Evolutionary conservation across 345 rosid genomes (phyloP).

Genomic region (Eutrema japonicum): DNA sequence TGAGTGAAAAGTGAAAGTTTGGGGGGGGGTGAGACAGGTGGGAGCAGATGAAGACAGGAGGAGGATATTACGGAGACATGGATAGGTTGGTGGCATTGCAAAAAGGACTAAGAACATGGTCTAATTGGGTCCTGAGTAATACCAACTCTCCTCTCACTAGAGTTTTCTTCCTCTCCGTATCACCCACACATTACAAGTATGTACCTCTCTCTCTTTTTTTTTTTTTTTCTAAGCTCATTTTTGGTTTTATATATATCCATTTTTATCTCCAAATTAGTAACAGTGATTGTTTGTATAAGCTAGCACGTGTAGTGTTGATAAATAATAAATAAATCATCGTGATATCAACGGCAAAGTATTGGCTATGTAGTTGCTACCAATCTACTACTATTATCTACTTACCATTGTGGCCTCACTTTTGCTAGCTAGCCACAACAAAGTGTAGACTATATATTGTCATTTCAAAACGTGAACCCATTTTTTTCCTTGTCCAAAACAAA

Average conservation of each 20-base stretch:
- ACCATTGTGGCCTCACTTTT: slow-evolving; percentile 28
- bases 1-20: slow-evolving; percentile 23
- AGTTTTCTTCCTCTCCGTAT: slow-evolving; percentile 81
- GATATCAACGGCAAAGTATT: slow-evolving; percentile 13
- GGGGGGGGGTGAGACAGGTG: slow-evolving; percentile 61
- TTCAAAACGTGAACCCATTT: background rate
- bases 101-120: slow-evolving; percentile 84
- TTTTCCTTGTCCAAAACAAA: background rate
- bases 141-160: slow-evolving; percentile 56
- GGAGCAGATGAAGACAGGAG: slow-evolving; percentile 87
- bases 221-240: background rate
- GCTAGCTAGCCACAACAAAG: slow-evolving; percentile 15
- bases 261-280: background rate
- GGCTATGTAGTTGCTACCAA: slow-evolving; percentile 28
- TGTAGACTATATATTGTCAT: background rate
- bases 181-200: slow-evolving; percentile 92
- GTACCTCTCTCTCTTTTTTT: slow-evolving; percentile 32
- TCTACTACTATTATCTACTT: slow-evolving; percentile 11
- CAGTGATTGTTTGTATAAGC: background rate
- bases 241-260: background rate
- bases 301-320: slow-evolving; percentile 22
- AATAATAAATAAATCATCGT: background rate
- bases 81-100: slow-evolving; percentile 78
- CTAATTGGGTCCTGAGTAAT: slow-evolving; percentile 72
- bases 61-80: slow-evolving; percentile 76